Evolutionary conservation across 2,329 filamentous ascomycete species (phyloP).

Genomic region (Nemania diffusa): DNA sequence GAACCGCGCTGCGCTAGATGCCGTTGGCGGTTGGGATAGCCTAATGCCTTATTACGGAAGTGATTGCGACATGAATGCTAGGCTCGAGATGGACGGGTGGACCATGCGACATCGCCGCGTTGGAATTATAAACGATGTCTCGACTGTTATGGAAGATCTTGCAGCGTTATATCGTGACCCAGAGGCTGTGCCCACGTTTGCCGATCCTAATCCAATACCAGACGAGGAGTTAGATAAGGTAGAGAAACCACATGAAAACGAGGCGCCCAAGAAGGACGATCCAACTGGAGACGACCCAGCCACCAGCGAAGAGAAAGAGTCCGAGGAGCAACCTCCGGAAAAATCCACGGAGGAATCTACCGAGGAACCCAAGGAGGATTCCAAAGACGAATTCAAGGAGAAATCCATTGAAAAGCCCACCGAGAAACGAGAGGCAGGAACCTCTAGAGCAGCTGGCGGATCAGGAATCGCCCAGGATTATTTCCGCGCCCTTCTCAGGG

Average conservation of each 20-base stretch:
- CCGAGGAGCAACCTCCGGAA: constrained; percentile 24
- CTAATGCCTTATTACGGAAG: constrained; percentile 62
- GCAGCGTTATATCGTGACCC: constrained; percentile 52
- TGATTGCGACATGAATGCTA: constrained; percentile 60
- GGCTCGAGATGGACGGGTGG: constrained; percentile 53
- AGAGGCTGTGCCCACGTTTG: constrained; percentile 44
- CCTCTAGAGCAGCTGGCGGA: constrained; percentile 25
- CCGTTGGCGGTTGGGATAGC: constrained; percentile 62
- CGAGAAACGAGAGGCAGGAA: constrained; percentile 26
- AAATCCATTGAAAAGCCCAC: neutral
- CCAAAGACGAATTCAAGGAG: too few relatives aligned
- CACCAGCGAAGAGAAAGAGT: constrained; percentile 7
- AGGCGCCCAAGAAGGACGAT: constrained; percentile 8
- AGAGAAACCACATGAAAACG: constrained; percentile 34
- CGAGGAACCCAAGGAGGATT: too few relatives aligned
- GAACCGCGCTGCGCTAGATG: constrained; percentile 57
- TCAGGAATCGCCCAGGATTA: constrained; percentile 42
- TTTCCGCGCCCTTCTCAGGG: constrained; percentile 45
- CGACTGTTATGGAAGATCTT: constrained; percentile 53
- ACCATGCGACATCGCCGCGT: constrained; percentile 48
- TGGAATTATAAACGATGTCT: constrained; percentile 54
- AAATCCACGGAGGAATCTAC: neutral
- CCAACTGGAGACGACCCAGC: neutral
- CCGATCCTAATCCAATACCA: constrained; percentile 50
- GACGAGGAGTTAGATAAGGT: constrained; percentile 41